Base-by-base conservation (phyloP, 306 rosid genomes). In the Dryas octopetala region DNA sequence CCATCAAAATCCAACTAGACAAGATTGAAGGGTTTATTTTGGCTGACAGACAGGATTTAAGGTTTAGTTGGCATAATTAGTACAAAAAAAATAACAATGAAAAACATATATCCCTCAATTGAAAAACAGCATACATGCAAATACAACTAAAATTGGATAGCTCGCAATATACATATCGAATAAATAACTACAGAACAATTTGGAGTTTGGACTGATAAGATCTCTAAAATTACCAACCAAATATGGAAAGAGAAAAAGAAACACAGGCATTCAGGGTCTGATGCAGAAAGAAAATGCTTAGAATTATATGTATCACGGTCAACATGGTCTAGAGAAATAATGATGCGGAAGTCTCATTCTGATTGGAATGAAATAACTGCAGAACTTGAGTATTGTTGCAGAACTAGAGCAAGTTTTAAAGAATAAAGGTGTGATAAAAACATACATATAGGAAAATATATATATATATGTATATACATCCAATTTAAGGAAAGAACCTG, bases 31-130 rank as follows among this genome's bases (percentile, higher is more conserved):
- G 5, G 15, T 13, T 57, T 9, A 10, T 41, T 8, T 32, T 69
- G 61, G 61, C 49, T 4, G 62, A 9, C 23, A 44, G 12, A 54
- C 11, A 71, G 6, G 45, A 58, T 9, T 32, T 48, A 57, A 19
- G 54, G 66, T 47, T 72, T 23, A 26, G 66, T 40, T 63, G 50
- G 26, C 13, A 6, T 63, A 63, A 63, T 15, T 32, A 62, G 66
- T 3, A 62, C n/a, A 62, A 2, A 9, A 38, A 3, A 4, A 32
- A 32, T 40, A 41, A 63, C 12, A 63, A 40, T 40, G 49, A 41
- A 40, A 63, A 63, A 40, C 13, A 14, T 4, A 14, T 10, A 7
- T 4, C 68, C 26, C 68, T 63, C 26, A 41, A 14, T 1, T 14
- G 38, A 16, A 32, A 63, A 41, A 40, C 49, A 63, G 41, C 13